Evolutionary conservation across 805 yeast genomes (phyloP), one percentile per base, ranked within the genome.

Genomic region (Lachancea lanzarotensis): DNA sequence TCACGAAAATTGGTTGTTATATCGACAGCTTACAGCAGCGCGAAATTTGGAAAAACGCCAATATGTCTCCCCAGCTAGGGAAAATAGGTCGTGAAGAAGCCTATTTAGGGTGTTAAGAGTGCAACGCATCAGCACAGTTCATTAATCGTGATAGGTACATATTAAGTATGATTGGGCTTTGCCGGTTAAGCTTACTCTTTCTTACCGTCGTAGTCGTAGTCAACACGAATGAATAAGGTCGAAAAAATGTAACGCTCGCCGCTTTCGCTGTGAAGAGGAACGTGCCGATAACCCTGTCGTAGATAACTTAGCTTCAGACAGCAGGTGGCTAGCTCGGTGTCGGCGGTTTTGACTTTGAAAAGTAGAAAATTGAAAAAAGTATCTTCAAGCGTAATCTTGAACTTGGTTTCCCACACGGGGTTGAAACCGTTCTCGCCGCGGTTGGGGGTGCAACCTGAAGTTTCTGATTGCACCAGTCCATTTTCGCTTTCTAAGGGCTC

Each of bases 231-330:
- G 55, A 79, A 79, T 22, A 79, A 52, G 1, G 81, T 74, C 4
- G 84, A 78, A 51, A 78, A 79, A 1, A 76, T 71, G 52, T 72
- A 78, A 55, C 82, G 87, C 59, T 90, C 96, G 2, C 98, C 98
- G 49, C 80, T 79, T 22, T 72, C 54, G 60, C 87, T 96, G 56
- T 76, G 79, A 12, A 93, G 63, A 0, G 90, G 88, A 13, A 89
- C 63, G 57, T 88, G 93, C 40, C 97, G 72, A 63, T 82, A 93
- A 0, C 98, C 98, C 42, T 73, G 71, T 38, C 79, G 81, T 51
- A 93, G 57, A 49, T 79, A 73, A n/a, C 71, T 69, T 32, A 91
- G 57, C 45, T 82, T 79, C 15, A 76, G 68, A 18, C 85, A 80
- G 46, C 75, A 69, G 8, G 74, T 69, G 1, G 96, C 96, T 52